Evolutionary conservation across 1,139 yeast genomes (phyloP).

Genomic region (Kodamaea fungicola): DNA sequence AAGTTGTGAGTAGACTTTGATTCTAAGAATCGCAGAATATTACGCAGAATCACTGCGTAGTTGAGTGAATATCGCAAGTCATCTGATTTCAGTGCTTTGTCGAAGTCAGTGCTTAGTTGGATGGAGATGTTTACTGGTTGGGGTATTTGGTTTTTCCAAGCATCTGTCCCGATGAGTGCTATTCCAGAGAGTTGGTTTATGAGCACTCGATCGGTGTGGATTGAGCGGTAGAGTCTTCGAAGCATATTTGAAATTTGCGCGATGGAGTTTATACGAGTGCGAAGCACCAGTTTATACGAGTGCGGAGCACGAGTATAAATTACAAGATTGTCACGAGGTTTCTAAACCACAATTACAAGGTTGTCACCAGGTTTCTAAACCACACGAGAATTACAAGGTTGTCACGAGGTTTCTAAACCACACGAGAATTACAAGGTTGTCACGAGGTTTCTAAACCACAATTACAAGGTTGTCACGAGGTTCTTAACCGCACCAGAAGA

Average conservation of each 20-base stretch:
- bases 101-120: constrained; percentile 63
- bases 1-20: constrained; percentile 44
- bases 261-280: no score
- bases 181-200: constrained; percentile 56
- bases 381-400: no score
- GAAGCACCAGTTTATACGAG: no score
- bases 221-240: constrained; percentile 3
- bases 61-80: constrained; percentile 78
- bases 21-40: constrained; percentile 51
- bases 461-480: no score
- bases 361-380: no score
- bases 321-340: no score
- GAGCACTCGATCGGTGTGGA: constrained; percentile 47
- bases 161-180: constrained; percentile 71
- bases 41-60: constrained; percentile 78
- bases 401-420: no score
- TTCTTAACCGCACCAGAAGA: no score
- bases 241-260: constrained; percentile 1
- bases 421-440: no score
- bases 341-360: no score
- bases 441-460: no score
- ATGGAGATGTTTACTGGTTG: constrained; percentile 67
- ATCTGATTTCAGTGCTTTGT: constrained; percentile 68
- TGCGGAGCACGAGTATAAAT: no score
- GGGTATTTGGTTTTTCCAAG: constrained; percentile 67